Conservation (phyloP, 495 filamentous ascomycete genomes). For the Penicillium pulvis region DNA sequence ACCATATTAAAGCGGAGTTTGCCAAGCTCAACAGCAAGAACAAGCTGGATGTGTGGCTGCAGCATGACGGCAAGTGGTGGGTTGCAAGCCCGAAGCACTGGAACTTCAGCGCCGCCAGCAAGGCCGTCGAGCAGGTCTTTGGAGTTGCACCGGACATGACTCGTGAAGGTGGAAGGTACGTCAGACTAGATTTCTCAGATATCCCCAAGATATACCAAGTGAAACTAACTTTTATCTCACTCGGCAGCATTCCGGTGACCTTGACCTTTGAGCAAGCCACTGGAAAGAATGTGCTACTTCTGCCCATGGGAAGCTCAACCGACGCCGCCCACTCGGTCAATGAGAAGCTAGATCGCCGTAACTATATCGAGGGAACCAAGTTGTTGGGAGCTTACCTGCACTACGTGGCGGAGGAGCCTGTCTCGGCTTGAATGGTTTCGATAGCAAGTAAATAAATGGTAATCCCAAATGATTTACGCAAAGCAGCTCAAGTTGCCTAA, state of each 20-base stretch:
- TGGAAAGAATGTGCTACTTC: conserved; percentile 94
- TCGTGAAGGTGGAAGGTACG: conserved; percentile 86
- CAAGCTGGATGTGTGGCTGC: conserved; percentile 72
- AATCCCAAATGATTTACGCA: background rate
- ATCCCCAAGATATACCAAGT: background rate
- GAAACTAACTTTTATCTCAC: conserved; percentile 18
- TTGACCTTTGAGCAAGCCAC: conserved; percentile 97
- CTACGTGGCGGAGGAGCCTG: conserved; percentile 91
- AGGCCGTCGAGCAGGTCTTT: conserved; percentile 91
- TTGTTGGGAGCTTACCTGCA: conserved; percentile 93
- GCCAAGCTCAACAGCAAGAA: conserved; percentile 89
- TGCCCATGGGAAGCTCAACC: conserved; percentile 96
- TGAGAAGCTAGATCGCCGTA: conserved; percentile 94
- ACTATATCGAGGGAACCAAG: conserved; percentile 99
- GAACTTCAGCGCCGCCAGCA: conserved; percentile 93
- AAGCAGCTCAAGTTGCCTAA: background rate
- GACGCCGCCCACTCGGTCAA: conserved; percentile 97
- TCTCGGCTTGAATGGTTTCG: conserved; percentile 27
- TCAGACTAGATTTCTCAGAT: conserved; percentile 1
- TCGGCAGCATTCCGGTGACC: conserved; percentile 86
- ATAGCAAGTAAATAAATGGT: background rate
- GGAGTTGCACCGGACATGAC: conserved; percentile 93
- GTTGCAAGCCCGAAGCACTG: conserved; percentile 94
- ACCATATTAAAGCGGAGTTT: conserved; percentile 77
- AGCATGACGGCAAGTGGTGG: conserved; percentile 98